Evolutionary conservation across 2,329 filamentous ascomycete genomes (phyloP).

Genomic region (Trichophyton verrucosum): DNA sequence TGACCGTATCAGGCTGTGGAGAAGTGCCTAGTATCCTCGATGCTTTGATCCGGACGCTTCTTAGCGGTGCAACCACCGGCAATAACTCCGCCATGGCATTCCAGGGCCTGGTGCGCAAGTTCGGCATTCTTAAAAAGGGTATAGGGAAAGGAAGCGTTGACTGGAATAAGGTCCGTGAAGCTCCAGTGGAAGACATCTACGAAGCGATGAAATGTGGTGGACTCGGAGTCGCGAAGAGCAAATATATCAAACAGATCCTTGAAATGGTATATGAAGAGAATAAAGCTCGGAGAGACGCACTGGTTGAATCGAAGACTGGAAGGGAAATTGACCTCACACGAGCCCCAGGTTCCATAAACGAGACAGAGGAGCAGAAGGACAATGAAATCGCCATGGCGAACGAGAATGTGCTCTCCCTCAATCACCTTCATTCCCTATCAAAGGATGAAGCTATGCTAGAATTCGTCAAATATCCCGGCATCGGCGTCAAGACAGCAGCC

Average conservation of each 20-base stretch:
- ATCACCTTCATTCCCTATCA: constrained; percentile 46
- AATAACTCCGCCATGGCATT: constrained; percentile 54
- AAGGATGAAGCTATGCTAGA: constrained; percentile 47
- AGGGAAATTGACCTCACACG: constrained; percentile 32
- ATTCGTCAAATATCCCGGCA: constrained; percentile 48
- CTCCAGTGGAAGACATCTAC: constrained; percentile 49
- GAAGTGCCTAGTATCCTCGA: constrained; percentile 55
- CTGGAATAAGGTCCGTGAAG: constrained; percentile 57
- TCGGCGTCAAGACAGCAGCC: constrained; percentile 54
- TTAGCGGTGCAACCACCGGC: constrained; percentile 49
- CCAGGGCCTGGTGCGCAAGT: constrained; percentile 50
- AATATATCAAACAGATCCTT: constrained; percentile 60
- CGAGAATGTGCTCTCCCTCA: constrained; percentile 50
- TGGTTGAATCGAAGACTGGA: constrained; percentile 34
- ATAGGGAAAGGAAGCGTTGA: constrained; percentile 60
- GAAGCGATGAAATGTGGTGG: constrained; percentile 60
- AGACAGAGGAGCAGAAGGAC: constrained; percentile 28
- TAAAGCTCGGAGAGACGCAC: constrained; percentile 41
- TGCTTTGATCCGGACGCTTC: constrained; percentile 49
- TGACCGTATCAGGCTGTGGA: constrained; percentile 58
- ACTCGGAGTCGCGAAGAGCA: constrained; percentile 57
- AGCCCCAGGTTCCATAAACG: constrained; percentile 16
- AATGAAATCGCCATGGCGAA: constrained; percentile 46
- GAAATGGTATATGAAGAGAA: constrained; percentile 61
- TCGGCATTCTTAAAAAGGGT: constrained; percentile 50